Base-by-base conservation (phyloP, 768 basidiomycete genomes). In the Pleurotus eryngii region DNA sequence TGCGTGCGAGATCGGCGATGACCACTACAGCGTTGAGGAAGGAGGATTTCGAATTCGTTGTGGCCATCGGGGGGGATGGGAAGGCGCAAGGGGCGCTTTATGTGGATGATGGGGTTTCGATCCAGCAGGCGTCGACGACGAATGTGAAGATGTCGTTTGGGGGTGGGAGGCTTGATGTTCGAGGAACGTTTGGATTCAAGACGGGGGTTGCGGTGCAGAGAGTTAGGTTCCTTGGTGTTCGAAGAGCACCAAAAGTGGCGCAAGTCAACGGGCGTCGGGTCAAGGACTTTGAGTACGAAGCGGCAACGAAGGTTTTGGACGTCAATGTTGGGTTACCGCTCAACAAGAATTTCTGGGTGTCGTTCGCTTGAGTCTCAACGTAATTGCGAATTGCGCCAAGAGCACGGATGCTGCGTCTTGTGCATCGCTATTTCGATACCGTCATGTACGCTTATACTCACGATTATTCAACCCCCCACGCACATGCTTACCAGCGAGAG, bases 101-200 rank as follows among this genome's bases (percentile, higher is more conserved):
- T 65, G 60, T 85, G 37, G 87, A 89, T 63, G 86, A 89, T 59
- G 86, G 87, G 11, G 81, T 80, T 45, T 83, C 81, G 5, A 67
- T 80, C 47, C 59, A 53, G 3, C 75, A 67, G 22, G n/a, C 65
- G 17, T 42, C 61, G 1, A 64, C 66, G 47, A 80, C 78, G 22
- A 39, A 62, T 7, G 64, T 77, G 40, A 59, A 64, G 38, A 69
- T 80, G 65, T 61, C 40, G 6, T 80, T 69, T 62, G 61, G 55
- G 55, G 57, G 65, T 2, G 66, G 68, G 0, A 60, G 46, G 11
- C 62, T 81, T 37, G 61, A 51, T 39, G 73, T 81, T 1, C 59
- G 64, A 4, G 79, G 79, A 0, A 59, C 42, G 17, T 79, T 77
- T 65, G 72, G 69, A 11, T 78, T 68, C 58, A 59, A 61, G 12